Evolutionary conservation across 768 basidiomycete species (phyloP), one percentile per base, ranked within the genome.

Genomic region (Amanita exitialis): DNA sequence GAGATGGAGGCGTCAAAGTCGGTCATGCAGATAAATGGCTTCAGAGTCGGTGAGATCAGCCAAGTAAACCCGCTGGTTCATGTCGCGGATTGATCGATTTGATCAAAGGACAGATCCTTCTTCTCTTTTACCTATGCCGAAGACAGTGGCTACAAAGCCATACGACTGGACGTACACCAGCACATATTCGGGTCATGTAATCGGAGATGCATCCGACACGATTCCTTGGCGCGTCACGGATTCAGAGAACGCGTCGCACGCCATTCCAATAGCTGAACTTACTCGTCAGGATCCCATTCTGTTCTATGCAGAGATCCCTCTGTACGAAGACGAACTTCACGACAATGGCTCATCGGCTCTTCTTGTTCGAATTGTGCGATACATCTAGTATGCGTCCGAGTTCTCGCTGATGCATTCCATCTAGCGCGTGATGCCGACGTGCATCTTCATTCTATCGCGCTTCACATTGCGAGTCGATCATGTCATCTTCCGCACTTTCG

Each of bases 81-180:
- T 13, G 12, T 23, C 13, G 21, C 39, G 49, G 30, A 51, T 35
- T 39, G 49, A 51, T 35, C 30, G 49, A 41, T 38, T 49, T 49
- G 27, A 49, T 44, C 41, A 27, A 52, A 18, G 89, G 58, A 87
- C 83, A 59, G 80, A 77, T 48, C 77, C 87, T 0, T 71, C 74
- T 20, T 82, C 89, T 12, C 65, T 63, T 37, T 64, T 80, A 10
- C 80, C 84, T 0, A 79, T 89, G 69, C 86, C 89, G 3, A 65
- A 75, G 55, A 87, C 87, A 4, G 78, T 82, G 18, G 62, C 75
- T 0, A 85, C 90, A 6, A 96, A 94, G 58, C 86, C 85, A 0
- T 97, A 90, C 65, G 96, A 99, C 62, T 98, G 96, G 96, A 99
- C 96, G 9, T 98, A 96, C 64, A 96, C 94, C 2, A 90, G 92